A percentile compares a stretch with the other conserved stretches of the same genome.
phyloP scores from a whole-genome alignment of 345 rosid genomes.

The Populus ilicifolia region DNA sequence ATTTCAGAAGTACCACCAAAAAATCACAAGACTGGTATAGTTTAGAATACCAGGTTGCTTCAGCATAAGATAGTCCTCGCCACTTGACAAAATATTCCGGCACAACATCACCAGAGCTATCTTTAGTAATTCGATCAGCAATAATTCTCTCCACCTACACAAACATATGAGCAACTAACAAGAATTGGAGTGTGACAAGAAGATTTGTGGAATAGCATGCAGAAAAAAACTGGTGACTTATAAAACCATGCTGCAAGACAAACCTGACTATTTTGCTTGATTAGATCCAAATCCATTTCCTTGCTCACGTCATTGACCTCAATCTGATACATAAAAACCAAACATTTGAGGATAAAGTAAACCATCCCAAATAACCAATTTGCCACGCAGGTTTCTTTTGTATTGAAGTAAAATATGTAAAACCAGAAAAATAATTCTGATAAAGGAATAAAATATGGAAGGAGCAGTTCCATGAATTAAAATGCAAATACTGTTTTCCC shows the following conservation, averaged over 20 bases:
- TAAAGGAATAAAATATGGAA: neutral
- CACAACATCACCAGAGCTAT: conserved; percentile 60
- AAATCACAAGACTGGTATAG: conserved; percentile 9
- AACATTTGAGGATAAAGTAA: neutral
- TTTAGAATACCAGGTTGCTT: conserved; percentile 81
- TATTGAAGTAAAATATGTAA: neutral
- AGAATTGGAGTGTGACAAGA: neutral
- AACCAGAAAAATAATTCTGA: neutral
- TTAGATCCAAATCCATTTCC: conserved; percentile 99
- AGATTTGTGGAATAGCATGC: neutral
- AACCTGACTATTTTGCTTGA: conserved; percentile 96
- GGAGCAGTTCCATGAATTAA: no score
- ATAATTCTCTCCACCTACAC: conserved; percentile 89
- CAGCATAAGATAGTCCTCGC: conserved; percentile 99
- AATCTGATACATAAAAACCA: conserved; percentile 47
- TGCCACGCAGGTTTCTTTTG: neutral
- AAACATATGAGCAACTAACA: conserved; percentile 22
- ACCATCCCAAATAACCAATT: neutral
- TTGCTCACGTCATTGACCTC: conserved; percentile 97
- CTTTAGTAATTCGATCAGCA: conserved; percentile 78
- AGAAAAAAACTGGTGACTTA: neutral
- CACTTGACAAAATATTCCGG: conserved; percentile 97
- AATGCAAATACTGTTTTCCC: no score
- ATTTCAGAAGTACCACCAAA: neutral
- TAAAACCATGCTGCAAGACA: conserved; percentile 12